phyloP scores from a whole-genome alignment of 805 yeast species.

The Barnettozyma pratensis region DNA sequence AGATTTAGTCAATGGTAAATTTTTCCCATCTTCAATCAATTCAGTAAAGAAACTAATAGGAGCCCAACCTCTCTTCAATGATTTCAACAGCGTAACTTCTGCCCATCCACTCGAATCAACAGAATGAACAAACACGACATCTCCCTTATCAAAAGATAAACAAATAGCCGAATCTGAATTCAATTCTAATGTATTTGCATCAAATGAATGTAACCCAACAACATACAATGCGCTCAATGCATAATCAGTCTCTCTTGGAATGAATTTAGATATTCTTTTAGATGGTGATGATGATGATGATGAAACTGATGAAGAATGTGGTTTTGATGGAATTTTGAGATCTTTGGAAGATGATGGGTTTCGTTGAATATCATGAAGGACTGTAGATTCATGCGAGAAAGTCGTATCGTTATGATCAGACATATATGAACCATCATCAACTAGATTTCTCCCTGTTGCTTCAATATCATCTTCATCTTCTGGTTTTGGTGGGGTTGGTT shows the following conservation, averaged over 20 bases:
- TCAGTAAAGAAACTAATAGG: slow-evolving; percentile 74
- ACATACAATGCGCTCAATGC: slow-evolving; percentile 51
- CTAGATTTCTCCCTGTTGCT: neutral
- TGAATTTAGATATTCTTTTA: neutral
- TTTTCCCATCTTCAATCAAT: slow-evolving; percentile 28
- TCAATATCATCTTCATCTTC: neutral
- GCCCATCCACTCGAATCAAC: slow-evolving; percentile 87
- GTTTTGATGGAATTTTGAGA: too few relatives aligned
- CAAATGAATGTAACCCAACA: slow-evolving; percentile 54
- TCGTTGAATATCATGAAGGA: neutral
- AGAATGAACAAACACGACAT: slow-evolving; percentile 71
- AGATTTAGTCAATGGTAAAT: slow-evolving; percentile 16
- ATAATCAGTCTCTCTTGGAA: slow-evolving; percentile 26
- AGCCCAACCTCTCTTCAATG: slow-evolving; percentile 73
- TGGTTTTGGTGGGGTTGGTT: neutral
- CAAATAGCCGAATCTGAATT: slow-evolving; percentile 68
- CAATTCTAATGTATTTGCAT: slow-evolving; percentile 52
- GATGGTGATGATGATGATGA: neutral
- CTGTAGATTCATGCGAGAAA: slow-evolving; percentile 17
- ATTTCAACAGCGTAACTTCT: slow-evolving; percentile 66
- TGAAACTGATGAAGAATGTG: neutral
- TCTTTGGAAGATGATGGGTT: neutral
- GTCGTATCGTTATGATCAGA: slow-evolving; percentile 17
- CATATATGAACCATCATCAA: slow-evolving; percentile 8
- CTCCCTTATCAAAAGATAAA: slow-evolving; percentile 63